Evolutionary conservation across 768 basidiomycete species (phyloP).

Genomic region (Psilocybe azurescens): DNA sequence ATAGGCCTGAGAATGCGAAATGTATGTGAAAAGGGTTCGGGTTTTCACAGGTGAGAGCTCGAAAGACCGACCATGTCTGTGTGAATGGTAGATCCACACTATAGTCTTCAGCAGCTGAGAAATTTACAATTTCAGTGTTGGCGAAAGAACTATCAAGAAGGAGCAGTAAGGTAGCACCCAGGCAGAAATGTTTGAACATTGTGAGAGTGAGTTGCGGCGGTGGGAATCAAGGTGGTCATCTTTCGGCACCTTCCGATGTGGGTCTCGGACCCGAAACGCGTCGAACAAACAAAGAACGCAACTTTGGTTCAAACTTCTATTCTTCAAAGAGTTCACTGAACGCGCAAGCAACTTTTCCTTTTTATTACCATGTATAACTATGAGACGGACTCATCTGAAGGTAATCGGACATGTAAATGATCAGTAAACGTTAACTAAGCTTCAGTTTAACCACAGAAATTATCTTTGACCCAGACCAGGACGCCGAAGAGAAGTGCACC

Average conservation of each 20-base stretch:
- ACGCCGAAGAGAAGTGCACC: conserved; percentile 78
- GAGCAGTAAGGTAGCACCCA: background rate
- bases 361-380: conserved; percentile 32
- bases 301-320: background rate
- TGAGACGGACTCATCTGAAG: conserved; percentile 31
- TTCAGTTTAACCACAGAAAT: conserved; percentile 31
- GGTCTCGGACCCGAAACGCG: conserved; percentile 17
- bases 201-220: background rate
- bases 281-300: conserved; percentile 45
- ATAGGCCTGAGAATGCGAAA: conserved; percentile 38
- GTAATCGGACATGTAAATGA: conserved; percentile 2
- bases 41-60: background rate
- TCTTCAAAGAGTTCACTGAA: background rate
- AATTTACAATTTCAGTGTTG: conserved; percentile 74
- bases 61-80: conserved; percentile 34
- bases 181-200: background rate
- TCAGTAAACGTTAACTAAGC: background rate
- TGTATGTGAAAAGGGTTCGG: background rate
- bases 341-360: background rate
- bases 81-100: conserved; percentile 25
- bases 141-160: background rate
- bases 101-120: conserved; percentile 37
- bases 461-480: conserved; percentile 84
- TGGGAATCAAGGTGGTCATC: background rate
- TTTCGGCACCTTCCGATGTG: background rate